Evolutionary conservation across 192 early-diverging fungal species (phyloP).

Genomic region (Kickxella alabastrina): DNA sequence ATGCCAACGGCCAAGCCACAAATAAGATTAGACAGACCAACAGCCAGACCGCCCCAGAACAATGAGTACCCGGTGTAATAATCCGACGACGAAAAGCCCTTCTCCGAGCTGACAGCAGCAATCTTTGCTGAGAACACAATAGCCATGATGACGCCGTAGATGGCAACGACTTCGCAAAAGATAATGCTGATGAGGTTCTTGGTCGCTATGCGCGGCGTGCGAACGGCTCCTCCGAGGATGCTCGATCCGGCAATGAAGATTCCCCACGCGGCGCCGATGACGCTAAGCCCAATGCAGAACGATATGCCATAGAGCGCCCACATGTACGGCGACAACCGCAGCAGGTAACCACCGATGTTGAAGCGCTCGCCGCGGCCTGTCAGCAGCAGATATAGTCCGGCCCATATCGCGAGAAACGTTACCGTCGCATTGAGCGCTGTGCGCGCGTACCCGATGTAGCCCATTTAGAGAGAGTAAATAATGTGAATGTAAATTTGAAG

Average conservation of each 20-base stretch:
- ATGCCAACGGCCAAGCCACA: slow-evolving; percentile 93
- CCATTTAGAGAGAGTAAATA: not conserved
- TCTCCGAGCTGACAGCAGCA: slow-evolving; percentile 47
- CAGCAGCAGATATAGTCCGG: slow-evolving; percentile 75
- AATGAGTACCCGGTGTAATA: slow-evolving; percentile 90
- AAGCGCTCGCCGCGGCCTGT: slow-evolving; percentile 87
- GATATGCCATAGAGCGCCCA: slow-evolving; percentile 84
- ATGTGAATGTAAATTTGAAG: not conserved
- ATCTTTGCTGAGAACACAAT: slow-evolving; percentile 93
- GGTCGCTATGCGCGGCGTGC: slow-evolving; percentile 86
- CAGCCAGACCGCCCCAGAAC: slow-evolving; percentile 96
- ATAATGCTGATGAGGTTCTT: slow-evolving; percentile 99
- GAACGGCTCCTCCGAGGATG: slow-evolving; percentile 85
- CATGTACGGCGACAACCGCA: slow-evolving; percentile 76
- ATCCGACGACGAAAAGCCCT: slow-evolving; percentile 54
- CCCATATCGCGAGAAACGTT: slow-evolving; percentile 24
- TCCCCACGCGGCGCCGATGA: slow-evolving; percentile 95
- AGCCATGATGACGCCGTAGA: slow-evolving; percentile 98
- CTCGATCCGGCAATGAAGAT: slow-evolving; percentile 91
- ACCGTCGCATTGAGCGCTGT: slow-evolving; percentile 9
- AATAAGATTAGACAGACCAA: slow-evolving; percentile 87
- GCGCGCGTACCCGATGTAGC: slow-evolving; percentile 26
- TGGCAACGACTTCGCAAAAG: slow-evolving; percentile 99
- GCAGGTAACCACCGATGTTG: slow-evolving; percentile 77
- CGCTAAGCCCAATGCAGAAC: slow-evolving; percentile 82